Base-by-base conservation (phyloP, 228 moss, liverwort and hornwort genomes). In the Sphagnum fallax region DNA sequence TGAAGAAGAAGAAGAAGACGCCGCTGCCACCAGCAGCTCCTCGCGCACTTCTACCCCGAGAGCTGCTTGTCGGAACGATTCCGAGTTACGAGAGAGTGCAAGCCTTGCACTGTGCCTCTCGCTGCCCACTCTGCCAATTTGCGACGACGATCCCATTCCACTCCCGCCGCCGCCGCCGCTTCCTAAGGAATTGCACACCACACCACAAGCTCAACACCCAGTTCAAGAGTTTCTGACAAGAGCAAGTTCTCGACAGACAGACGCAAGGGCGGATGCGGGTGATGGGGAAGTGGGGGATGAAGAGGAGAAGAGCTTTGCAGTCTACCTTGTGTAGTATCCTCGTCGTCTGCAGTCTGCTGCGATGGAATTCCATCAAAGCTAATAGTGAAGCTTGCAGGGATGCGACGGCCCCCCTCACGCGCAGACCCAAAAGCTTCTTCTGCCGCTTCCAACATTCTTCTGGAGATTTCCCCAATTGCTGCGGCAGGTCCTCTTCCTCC, bases 61-160 rank as follows among this genome's bases (percentile, higher is more conserved):
- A 15, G 83, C 80, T 49, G 83, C 80, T 80, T 77, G 83, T 47
- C 75, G 72, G 58, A 83, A 80, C 2, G 83, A 83, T 32, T 75
- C 67, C 48, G 83, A 83, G 59, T 83, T 83, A 18, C 80, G 77
- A 6, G 76, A 78, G 12, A 78, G 78, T 5, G 73, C 77, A 64
- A 65, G 6, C 15, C 77, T 74, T 16, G 83, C 80, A 61, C 77
- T 77, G 12, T 70, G 72, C 52, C 83, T 62, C 52, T 69, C 70
- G 55, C 74, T 52, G 15, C 62, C 62, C 51, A 71, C 67, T 66
- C 32, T 74, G 18, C 15, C 74, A 50, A 71, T 16, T 52, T 79
- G 76, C 50, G 70, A 61, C 10, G 71, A 65, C 71, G 79, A 76
- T 32, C 32, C 32, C 32, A 32, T 32, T 32, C 32, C 32, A 32